Percentiles rank a stretch among this genome's conserved stretches.
Evolutionary conservation across 164 flowering plant species (phyloP).

Genomic region (Vitis amurensis): DNA sequence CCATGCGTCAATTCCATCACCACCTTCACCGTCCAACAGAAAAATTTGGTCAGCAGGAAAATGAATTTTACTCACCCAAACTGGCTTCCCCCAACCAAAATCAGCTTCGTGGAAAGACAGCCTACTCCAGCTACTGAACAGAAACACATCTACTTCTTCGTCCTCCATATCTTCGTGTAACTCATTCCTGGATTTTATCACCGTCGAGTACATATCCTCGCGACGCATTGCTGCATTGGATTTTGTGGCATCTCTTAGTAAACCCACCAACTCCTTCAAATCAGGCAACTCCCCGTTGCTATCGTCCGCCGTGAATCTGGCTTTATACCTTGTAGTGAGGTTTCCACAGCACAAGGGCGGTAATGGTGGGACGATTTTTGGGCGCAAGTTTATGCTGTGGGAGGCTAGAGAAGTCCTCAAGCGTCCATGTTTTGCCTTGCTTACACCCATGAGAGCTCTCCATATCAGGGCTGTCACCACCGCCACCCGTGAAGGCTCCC

Average conservation of each 20-base stretch:
- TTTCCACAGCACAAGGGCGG: slow-evolving; percentile 6
- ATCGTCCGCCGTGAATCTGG: background rate
- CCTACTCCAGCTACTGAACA: background rate
- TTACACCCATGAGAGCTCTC: background rate
- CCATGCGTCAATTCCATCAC: slow-evolving; percentile 13
- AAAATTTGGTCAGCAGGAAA: background rate
- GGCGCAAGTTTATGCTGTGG: slow-evolving; percentile 2
- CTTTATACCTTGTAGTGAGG: background rate
- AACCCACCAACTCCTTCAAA: background rate
- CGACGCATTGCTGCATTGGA: background rate
- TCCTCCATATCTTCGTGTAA: background rate
- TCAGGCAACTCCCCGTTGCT: background rate
- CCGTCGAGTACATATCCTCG: slow-evolving; percentile 1
- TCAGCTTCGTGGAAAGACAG: slow-evolving; percentile 11
- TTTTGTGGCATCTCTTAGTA: background rate
- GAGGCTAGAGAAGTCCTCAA: background rate
- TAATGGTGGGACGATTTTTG: background rate
- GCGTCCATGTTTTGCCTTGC: background rate
- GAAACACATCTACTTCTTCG: background rate
- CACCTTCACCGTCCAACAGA: slow-evolving; percentile 4
- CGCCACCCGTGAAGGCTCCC: slow-evolving; percentile 4
- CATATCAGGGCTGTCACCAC: slow-evolving; percentile 13
- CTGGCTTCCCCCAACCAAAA: slow-evolving; percentile 20
- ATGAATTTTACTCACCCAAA: background rate
- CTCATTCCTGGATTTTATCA: background rate